Percentiles rank a stretch among this genome's conserved stretches.
These are phyloP conservation scores for Cucumis melo DNA, from an alignment of 306 rosid genomes.

Conservation along the genomic window DNA sequence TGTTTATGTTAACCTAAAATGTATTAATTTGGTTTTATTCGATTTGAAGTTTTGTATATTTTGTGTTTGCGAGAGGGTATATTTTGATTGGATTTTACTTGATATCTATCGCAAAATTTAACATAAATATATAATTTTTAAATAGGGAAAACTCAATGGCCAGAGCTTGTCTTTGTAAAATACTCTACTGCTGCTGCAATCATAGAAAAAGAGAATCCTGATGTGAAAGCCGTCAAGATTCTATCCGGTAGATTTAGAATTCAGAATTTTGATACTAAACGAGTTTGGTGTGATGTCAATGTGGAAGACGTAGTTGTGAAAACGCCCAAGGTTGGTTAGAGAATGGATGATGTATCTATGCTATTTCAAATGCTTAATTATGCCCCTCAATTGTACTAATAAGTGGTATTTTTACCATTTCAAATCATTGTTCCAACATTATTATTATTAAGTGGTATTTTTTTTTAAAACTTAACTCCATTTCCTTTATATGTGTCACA, in stretches of 20 bases:
- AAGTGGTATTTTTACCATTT: too few relatives aligned
- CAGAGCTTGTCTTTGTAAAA: not conserved
- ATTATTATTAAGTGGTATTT: too few relatives aligned
- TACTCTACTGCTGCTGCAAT: not conserved
- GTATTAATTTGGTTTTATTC: not conserved
- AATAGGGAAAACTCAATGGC: not conserved
- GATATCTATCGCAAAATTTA: not conserved
- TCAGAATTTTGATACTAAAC: not conserved
- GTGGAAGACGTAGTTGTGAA: not conserved
- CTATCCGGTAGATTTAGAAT: not conserved
- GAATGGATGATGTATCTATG: not conserved
- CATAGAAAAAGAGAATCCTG: not conserved
- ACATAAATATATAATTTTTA: not conserved
- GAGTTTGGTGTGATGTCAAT: not conserved
- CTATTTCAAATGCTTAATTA: not conserved
- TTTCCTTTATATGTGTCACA: too few relatives aligned
- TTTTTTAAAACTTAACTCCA: too few relatives aligned
- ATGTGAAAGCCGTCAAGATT: not conserved
- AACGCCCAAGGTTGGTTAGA: not conserved
- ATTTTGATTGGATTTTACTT: not conserved
- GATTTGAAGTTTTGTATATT: not conserved
- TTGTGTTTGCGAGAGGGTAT: not conserved
- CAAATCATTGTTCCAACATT: too few relatives aligned
- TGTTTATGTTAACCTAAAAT: too few relatives aligned
- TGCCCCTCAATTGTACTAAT: too few relatives aligned